Evolutionary conservation across 257 asterid species (phyloP), one percentile per base, ranked within the genome.

Genomic region (Solanum pennellii): DNA sequence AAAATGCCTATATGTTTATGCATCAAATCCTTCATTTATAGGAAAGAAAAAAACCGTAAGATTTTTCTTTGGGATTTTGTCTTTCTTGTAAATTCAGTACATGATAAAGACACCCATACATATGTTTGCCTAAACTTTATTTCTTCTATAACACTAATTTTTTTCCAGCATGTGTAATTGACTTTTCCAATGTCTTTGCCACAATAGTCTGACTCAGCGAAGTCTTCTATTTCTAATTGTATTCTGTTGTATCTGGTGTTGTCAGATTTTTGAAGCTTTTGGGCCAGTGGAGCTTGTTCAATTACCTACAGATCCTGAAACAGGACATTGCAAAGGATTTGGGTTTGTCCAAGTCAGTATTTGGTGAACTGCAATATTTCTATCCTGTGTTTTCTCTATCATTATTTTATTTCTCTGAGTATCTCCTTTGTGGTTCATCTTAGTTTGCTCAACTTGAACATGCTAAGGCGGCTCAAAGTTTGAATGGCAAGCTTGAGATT

Each of bases 301-400:
- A 91, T 95, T 97, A 39, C 99, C 99, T 69, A 95, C 98, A 5
- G 99, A 97, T 89, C 98, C 99, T 49, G 99, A 97, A 91, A 94
- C 99, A 13, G 99, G 99, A 79, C 99, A 96, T 87, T 97, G 99
- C 95, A 96, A 97, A 93, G 99, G 99, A 88, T 97, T 97, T 89
- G 99, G 99, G 89, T 97, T 97, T 94, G 92, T 97, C 91, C 99
- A 97, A 89, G 99, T 97, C 90, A 31, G 99, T 95, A 91, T 92
- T 89, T 35, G 20, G 44, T 37, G 65, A 45, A 71, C 77, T 84
- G 44, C 39, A 23, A 15, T 82, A 33, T 29, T 87, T 37, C 27
- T 88, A 47, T 75, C 83, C 5, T 7, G 56, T 79, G 31, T 52
- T 6, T 44, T 65, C 11, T 18, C 31, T 68, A 68, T 25, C 80